phyloP scores from a whole-genome alignment of 2,329 filamentous ascomycete species.

The Cercospora beticola region DNA sequence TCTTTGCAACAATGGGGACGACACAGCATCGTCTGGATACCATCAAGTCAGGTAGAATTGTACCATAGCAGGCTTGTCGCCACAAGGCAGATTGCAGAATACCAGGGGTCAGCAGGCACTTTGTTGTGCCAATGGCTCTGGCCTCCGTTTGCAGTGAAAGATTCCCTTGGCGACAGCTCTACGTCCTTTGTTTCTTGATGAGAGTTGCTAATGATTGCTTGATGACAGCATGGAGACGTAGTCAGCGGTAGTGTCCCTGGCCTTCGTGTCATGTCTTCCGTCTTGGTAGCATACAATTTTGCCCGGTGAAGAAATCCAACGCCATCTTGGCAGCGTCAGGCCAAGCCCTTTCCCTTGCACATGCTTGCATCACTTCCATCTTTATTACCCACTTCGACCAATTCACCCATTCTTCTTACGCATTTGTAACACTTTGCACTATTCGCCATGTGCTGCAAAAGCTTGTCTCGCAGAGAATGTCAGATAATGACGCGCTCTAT shows the following conservation, averaged over 20 bases:
- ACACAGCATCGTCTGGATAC: background rate
- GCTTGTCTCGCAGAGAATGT: background rate
- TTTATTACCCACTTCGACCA: background rate
- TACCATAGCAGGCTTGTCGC: conserved; percentile 1
- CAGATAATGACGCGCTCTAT: background rate
- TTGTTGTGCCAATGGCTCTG: background rate
- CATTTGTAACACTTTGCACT: background rate
- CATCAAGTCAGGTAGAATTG: background rate
- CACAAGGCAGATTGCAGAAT: background rate
- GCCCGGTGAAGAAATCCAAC: background rate
- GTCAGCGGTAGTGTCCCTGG: background rate
- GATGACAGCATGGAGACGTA: background rate
- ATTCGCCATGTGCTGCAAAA: background rate
- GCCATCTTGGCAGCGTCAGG: background rate
- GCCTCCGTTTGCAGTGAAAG: background rate
- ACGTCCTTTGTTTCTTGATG: background rate
- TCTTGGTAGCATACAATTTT: background rate
- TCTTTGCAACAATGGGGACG: background rate
- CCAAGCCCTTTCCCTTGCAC: background rate
- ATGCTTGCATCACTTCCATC: background rate
- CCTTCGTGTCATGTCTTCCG: background rate
- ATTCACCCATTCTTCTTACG: conserved; percentile 1
- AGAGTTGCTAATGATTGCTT: background rate
- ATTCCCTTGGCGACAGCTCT: background rate
- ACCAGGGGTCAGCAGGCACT: background rate